Conservation (phyloP, 2,329 filamentous ascomycete species). For the Cytospora piceicola region DNA sequence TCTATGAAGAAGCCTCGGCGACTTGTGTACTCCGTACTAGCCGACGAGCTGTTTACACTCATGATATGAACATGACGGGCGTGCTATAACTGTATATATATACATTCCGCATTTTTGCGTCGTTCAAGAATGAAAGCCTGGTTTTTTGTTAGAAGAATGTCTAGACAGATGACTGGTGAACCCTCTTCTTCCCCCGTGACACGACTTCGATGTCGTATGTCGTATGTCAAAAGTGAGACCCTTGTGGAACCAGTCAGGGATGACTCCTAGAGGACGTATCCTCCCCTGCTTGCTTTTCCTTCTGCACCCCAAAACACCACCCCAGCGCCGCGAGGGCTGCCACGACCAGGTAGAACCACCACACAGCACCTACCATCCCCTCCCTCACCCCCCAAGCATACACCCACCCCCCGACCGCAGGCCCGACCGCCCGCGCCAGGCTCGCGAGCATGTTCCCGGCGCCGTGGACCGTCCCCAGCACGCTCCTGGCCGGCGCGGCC, state of each 20-base stretch:
- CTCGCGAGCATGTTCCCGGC: conserved; percentile 37
- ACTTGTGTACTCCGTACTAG: not conserved
- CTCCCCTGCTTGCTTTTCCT: not conserved
- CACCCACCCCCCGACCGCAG: conserved; percentile 36
- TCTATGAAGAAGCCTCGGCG: not conserved
- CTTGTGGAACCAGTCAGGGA: not conserved
- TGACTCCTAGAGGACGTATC: not conserved
- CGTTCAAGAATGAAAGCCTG: not conserved
- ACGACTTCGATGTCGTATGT: not conserved
- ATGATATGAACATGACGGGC: not conserved
- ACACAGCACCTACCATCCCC: conserved; percentile 38
- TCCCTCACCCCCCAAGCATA: conserved; percentile 37
- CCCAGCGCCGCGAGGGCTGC: conserved; percentile 34
- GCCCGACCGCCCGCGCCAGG: conserved; percentile 38
- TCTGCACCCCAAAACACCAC: conserved; percentile 31
- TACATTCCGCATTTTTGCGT: not conserved
- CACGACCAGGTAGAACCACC: conserved; percentile 38
- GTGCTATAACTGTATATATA: not conserved
- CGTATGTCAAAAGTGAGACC: no score
- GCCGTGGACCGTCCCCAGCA: conserved; percentile 45
- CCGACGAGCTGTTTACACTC: not conserved
- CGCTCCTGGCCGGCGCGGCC: conserved; percentile 40
- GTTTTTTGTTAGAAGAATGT: not conserved
- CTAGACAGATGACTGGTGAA: not conserved
- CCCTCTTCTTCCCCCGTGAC: not conserved